A percentile compares a stretch with the other conserved stretches of the same genome.
These are phyloP conservation scores for Paragyromitra xinjiangensis DNA, from an alignment of 495 filamentous ascomycete species.

Conservation along the genomic window DNA sequence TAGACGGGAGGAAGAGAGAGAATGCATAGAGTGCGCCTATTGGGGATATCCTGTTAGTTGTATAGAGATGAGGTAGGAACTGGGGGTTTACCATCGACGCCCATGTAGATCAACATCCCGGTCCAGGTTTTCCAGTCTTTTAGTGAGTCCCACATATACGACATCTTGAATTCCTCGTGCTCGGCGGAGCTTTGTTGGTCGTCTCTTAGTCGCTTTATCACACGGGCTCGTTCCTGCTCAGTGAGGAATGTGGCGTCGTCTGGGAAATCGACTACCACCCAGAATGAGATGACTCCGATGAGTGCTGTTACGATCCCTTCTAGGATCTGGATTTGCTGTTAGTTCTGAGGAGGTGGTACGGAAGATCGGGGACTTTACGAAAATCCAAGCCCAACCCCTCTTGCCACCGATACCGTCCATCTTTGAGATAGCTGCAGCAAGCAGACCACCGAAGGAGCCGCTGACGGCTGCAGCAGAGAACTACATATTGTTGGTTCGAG, in stretches of 20 bases:
- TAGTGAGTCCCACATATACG: constrained; percentile 77
- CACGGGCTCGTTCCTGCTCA: constrained; percentile 74
- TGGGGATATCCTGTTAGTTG: constrained; percentile 13
- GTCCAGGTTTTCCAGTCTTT: constrained; percentile 90
- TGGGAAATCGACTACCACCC: constrained; percentile 90
- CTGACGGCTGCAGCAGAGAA: constrained; percentile 86
- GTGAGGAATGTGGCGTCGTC: constrained; percentile 81
- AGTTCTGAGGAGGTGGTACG: not conserved
- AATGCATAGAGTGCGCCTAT: constrained; percentile 85
- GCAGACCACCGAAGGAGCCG: constrained; percentile 84
- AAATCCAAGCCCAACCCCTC: constrained; percentile 86
- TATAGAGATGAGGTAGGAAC: not conserved
- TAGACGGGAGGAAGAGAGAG: constrained; percentile 87
- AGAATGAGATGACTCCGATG: constrained; percentile 77
- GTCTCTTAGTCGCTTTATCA: constrained; percentile 73
- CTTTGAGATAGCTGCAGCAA: constrained; percentile 78
- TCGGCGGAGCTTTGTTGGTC: constrained; percentile 82
- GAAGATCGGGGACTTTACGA: constrained; percentile 60
- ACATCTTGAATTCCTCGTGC: constrained; percentile 80
- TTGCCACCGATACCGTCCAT: constrained; percentile 76
- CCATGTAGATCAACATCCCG: constrained; percentile 82
- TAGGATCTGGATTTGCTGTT: constrained; percentile 61
- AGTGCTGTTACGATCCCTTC: constrained; percentile 81
- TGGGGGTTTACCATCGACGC: constrained; percentile 61
- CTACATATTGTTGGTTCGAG: constrained; percentile 9